Evolutionary conservation across 768 basidiomycete species (phyloP).

Genomic region (Collybia sp.): DNA sequence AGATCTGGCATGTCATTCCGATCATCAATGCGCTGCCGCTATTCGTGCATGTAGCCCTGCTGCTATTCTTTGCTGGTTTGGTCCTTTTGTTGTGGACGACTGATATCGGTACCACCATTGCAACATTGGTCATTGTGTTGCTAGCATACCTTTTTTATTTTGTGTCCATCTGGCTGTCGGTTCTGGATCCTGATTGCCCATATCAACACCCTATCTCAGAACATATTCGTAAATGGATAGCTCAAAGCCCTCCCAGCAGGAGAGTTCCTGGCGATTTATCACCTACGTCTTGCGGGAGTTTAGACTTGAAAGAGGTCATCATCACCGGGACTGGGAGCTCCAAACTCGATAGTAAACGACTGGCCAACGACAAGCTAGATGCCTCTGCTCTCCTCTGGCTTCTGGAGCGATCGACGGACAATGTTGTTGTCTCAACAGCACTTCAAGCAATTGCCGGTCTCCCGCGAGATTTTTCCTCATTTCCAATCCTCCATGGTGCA

Average conservation of each 20-base stretch:
- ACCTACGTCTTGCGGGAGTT: too few relatives aligned
- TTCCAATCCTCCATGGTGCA: conserved; percentile 29
- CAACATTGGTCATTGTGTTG: conserved; percentile 28
- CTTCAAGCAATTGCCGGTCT: conserved; percentile 34
- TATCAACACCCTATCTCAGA: conserved; percentile 36
- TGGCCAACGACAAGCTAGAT: conserved; percentile 27
- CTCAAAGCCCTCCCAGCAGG: conserved; percentile 1
- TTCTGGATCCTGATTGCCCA: conserved; percentile 35
- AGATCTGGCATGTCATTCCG: conserved; percentile 33
- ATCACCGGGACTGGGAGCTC: background rate
- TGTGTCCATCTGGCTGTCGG: conserved; percentile 31
- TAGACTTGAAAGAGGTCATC: background rate
- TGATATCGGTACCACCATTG: conserved; percentile 24
- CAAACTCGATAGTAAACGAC: background rate
- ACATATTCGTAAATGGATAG: conserved; percentile 20
- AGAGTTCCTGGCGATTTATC: too few relatives aligned
- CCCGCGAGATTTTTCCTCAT: conserved; percentile 31
- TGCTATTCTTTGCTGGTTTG: conserved; percentile 37
- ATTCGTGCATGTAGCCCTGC: conserved; percentile 33
- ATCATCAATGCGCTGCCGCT: conserved; percentile 35
- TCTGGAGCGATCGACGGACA: conserved; percentile 27
- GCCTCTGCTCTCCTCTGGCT: conserved; percentile 34
- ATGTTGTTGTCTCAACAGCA: conserved; percentile 21
- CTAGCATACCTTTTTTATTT: conserved; percentile 32
- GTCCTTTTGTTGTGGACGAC: conserved; percentile 36